These are phyloP conservation scores for Solanum rostratum DNA, from an alignment of 257 asterid species.

Conservation along the genomic window DNA sequence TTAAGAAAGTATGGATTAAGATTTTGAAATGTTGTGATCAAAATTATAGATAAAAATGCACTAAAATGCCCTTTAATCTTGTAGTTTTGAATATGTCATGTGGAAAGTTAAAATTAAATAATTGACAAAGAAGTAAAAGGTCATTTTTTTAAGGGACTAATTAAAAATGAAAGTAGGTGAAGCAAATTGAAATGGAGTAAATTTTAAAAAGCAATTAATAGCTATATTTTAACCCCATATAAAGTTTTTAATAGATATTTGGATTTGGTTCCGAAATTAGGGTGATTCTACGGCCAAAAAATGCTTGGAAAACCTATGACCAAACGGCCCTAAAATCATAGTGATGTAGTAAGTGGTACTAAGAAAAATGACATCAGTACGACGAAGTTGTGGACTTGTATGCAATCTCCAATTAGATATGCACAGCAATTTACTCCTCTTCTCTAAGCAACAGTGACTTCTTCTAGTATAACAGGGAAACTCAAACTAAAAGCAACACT, in stretches of 20 bases:
- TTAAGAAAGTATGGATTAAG: no score
- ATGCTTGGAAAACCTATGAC: neutral
- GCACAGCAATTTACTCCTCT: neutral
- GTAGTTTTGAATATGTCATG: no score
- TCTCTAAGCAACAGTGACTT: neutral
- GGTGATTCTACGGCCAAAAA: neutral
- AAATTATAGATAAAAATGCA: no score
- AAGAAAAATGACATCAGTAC: neutral
- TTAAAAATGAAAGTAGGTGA: no score
- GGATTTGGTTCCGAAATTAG: neutral
- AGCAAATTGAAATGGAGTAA: neutral
- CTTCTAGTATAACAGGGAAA: neutral
- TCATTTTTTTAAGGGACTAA: no score
- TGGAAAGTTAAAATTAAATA: no score
- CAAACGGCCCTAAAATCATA: neutral
- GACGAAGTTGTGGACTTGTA: neutral
- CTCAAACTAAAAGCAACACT: neutral
- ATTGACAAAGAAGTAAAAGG: no score
- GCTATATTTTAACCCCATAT: neutral
- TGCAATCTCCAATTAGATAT: neutral
- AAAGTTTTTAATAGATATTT: no score
- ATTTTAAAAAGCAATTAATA: neutral
- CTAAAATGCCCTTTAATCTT: no score
- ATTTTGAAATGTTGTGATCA: no score
- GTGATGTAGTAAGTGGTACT: neutral